Conservation (phyloP, 345 rosid species). For the Rhodomyrtus tomentosa region DNA sequence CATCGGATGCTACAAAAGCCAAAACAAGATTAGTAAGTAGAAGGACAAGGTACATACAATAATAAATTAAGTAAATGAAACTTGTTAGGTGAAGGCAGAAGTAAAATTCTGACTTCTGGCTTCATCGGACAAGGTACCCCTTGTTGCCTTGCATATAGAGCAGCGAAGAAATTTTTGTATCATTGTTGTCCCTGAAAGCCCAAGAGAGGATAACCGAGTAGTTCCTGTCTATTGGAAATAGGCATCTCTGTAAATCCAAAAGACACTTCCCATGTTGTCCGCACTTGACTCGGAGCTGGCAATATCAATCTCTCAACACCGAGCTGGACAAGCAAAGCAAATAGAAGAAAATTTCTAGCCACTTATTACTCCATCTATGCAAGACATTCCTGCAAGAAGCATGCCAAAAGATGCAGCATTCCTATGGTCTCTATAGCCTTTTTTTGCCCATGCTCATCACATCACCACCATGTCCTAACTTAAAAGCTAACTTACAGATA, state of each 20-base stretch:
- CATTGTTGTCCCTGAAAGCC: slow-evolving; percentile 17
- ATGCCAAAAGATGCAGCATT: not conserved
- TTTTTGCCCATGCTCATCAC: too few species aligned
- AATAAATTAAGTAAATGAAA: too few species aligned
- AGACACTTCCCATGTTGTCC: too few species aligned
- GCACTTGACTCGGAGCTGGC: too few species aligned
- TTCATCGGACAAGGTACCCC: not conserved
- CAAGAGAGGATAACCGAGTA: slow-evolving; percentile 13
- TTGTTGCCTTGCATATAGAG: not conserved
- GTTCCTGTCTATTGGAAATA: slow-evolving; percentile 3
- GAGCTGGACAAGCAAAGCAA: slow-evolving; percentile 9
- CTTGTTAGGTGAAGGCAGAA: too few species aligned
- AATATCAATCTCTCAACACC: slow-evolving; percentile 18
- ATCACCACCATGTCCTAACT: not conserved
- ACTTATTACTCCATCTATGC: not conserved
- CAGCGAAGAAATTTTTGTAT: slow-evolving; percentile 7
- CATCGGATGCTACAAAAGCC: too few species aligned
- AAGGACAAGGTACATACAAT: too few species aligned
- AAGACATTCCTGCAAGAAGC: not conserved
- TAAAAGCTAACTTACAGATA: not conserved
- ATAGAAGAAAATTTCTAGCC: not conserved
- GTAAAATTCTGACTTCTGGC: not conserved
- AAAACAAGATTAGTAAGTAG: too few species aligned
- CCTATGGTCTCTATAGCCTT: too few species aligned
- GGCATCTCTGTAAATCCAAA: slow-evolving; percentile 12